These are phyloP conservation scores for Lachancea fermentati DNA, from an alignment of 805 yeast species.

Conservation along the genomic window DNA sequence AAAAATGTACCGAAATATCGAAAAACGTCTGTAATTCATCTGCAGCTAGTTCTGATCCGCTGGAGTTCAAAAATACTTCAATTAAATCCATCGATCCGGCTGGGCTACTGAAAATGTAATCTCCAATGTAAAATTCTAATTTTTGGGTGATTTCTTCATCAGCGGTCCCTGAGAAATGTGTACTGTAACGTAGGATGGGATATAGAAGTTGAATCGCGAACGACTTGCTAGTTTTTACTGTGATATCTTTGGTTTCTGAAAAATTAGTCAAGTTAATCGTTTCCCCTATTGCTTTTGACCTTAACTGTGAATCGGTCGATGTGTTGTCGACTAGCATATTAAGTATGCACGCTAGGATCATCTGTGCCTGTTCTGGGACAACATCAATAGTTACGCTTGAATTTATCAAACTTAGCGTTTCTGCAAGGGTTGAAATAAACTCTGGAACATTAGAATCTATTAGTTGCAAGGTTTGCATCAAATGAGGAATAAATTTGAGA, in stretches of 20 bases:
- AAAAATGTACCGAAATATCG: constrained; percentile 16
- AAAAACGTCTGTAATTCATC: constrained; percentile 16
- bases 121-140: constrained; percentile 10
- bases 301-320: not conserved
- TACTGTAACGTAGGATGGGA: constrained; percentile 19
- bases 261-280: constrained; percentile 21
- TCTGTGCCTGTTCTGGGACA: constrained; percentile 20
- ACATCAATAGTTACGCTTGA: constrained; percentile 23
- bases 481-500: constrained; percentile 34
- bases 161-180: constrained; percentile 1
- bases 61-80: constrained; percentile 18
- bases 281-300: constrained; percentile 14
- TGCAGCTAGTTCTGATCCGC: constrained; percentile 8
- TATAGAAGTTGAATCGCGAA: constrained; percentile 20
- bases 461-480: constrained; percentile 18
- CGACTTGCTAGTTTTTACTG: constrained; percentile 16
- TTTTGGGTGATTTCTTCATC: not conserved
- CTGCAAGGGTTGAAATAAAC: constrained; percentile 13
- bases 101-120: constrained; percentile 14
- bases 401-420: constrained; percentile 20
- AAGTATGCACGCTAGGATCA: constrained; percentile 19
- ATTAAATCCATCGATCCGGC: constrained; percentile 16
- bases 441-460: constrained; percentile 7
- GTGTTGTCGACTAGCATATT: constrained; percentile 9
- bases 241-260: constrained; percentile 12